A percentile compares a stretch with the other conserved stretches of the same genome.
Conservation (phyloP, 345 rosid genomes). For the Acer campestre region DNA sequence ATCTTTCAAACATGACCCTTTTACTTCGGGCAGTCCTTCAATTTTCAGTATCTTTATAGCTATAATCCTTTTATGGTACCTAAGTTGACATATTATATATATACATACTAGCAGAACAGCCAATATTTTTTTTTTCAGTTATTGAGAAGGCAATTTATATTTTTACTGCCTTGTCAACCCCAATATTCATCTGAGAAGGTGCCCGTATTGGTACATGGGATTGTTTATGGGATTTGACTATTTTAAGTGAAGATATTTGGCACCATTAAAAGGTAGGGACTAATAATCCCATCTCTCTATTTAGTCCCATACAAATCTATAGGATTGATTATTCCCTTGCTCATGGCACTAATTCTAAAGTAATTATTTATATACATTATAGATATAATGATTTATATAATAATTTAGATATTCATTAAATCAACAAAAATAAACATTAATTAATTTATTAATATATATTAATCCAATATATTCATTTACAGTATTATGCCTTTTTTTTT, state of each 20-base stretch:
- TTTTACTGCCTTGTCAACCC: not conserved
- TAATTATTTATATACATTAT: not conserved
- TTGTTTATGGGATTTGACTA: too few relatives aligned
- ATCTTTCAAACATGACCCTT: not conserved
- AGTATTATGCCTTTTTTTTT: not conserved
- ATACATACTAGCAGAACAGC: too few relatives aligned
- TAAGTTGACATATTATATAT: too few relatives aligned
- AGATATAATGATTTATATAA: not conserved
- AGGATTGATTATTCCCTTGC: too few relatives aligned
- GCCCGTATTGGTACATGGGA: too few relatives aligned
- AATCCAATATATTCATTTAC: not conserved
- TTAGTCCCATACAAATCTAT: too few relatives aligned
- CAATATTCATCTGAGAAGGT: not conserved
- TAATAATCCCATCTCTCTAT: too few relatives aligned
- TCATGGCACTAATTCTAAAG: too few relatives aligned
- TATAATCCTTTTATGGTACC: too few relatives aligned
- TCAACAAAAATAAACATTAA: not conserved
- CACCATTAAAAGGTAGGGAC: too few relatives aligned
- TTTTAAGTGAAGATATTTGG: too few relatives aligned
- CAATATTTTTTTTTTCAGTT: not conserved
- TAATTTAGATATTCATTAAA: not conserved
- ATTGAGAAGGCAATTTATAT: not conserved
- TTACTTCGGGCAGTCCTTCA: not conserved
- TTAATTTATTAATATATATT: not conserved
- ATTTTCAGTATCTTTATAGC: too few relatives aligned